These are phyloP conservation scores for Epichloe glyceriae DNA, from an alignment of 2,329 filamentous ascomycete genomes.

Conservation along the genomic window DNA sequence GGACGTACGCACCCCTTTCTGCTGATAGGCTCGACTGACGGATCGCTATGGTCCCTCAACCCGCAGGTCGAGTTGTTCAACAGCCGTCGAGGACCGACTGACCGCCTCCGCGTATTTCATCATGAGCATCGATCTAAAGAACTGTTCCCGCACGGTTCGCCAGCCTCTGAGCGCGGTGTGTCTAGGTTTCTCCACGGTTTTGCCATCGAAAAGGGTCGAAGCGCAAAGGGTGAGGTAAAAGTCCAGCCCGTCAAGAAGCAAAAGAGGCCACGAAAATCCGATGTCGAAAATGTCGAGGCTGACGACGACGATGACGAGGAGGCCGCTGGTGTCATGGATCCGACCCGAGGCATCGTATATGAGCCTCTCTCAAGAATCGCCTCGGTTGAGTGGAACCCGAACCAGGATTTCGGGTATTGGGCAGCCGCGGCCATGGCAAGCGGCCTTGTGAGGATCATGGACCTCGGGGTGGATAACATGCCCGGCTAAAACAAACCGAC, in stretches of 20 bases:
- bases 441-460: slow-evolving; percentile 53
- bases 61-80: slow-evolving; percentile 25
- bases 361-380: slow-evolving; percentile 52
- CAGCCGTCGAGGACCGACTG: slow-evolving; percentile 18
- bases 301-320: slow-evolving; percentile 21
- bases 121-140: slow-evolving; percentile 36
- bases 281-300: slow-evolving; percentile 13
- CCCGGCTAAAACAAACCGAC: slow-evolving; percentile 1
- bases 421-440: slow-evolving; percentile 53
- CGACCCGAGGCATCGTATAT: slow-evolving; percentile 37
- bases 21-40: slow-evolving; percentile 40
- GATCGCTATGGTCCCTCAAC: slow-evolving; percentile 36
- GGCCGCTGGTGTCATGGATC: slow-evolving; percentile 19
- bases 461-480: slow-evolving; percentile 40
- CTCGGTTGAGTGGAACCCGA: slow-evolving; percentile 55
- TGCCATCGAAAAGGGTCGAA: slow-evolving; percentile 34
- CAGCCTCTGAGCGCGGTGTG: slow-evolving; percentile 27
- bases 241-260: slow-evolving; percentile 21
- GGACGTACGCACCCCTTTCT: slow-evolving; percentile 40
- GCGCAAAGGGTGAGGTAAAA: slow-evolving; percentile 28
- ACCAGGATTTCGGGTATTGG: slow-evolving; percentile 52
- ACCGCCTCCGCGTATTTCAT: slow-evolving; percentile 32
- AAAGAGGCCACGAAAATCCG: slow-evolving; percentile 23
- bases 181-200: slow-evolving; percentile 41
- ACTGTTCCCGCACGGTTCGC: slow-evolving; percentile 16